Percentiles rank a stretch among this genome's conserved stretches.
These are phyloP conservation scores for Trypanosoma platydactyli DNA, from an alignment of 208 protist genomes.

Conservation along the genomic window DNA sequence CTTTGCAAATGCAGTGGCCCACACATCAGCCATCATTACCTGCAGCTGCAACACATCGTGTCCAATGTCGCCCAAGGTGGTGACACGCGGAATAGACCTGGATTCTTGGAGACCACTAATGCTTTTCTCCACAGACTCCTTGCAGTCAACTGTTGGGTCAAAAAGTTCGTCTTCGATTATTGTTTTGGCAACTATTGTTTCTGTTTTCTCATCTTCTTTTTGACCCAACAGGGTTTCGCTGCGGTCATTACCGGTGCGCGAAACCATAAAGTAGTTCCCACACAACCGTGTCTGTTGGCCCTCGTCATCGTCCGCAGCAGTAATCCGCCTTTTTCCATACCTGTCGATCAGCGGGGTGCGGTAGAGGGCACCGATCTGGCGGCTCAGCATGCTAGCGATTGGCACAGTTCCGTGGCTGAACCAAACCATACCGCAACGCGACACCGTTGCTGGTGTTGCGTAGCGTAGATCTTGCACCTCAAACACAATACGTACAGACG, in stretches of 20 bases:
- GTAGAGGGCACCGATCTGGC: constrained; percentile 14
- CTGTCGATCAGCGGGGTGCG: constrained; percentile 23
- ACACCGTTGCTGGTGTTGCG: constrained; percentile 98
- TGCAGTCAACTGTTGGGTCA: not conserved
- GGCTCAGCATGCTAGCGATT: constrained; percentile 64
- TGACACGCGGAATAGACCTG: not conserved
- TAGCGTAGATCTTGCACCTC: constrained; percentile 97
- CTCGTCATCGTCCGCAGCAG: not conserved
- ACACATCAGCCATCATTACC: constrained; percentile 73
- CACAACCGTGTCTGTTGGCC: constrained; percentile 1
- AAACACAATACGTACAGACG: constrained; percentile 98
- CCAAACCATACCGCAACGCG: constrained; percentile 99
- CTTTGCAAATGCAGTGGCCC: constrained; percentile 79
- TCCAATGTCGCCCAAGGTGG: constrained; percentile 3
- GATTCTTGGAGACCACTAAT: not conserved
- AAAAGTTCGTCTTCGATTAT: not conserved
- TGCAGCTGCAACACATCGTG: constrained; percentile 83
- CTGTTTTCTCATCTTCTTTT: not conserved
- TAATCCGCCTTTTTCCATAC: constrained; percentile 7
- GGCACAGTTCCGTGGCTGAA: constrained; percentile 96
- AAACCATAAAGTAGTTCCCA: constrained; percentile 21
- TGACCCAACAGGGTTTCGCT: not conserved
- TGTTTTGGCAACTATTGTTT: not conserved
- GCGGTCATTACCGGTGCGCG: not conserved
- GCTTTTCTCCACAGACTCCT: not conserved